These are phyloP conservation scores for Huntiella moniliformis DNA, from an alignment of 2,329 filamentous ascomycete genomes.

Conservation along the genomic window DNA sequence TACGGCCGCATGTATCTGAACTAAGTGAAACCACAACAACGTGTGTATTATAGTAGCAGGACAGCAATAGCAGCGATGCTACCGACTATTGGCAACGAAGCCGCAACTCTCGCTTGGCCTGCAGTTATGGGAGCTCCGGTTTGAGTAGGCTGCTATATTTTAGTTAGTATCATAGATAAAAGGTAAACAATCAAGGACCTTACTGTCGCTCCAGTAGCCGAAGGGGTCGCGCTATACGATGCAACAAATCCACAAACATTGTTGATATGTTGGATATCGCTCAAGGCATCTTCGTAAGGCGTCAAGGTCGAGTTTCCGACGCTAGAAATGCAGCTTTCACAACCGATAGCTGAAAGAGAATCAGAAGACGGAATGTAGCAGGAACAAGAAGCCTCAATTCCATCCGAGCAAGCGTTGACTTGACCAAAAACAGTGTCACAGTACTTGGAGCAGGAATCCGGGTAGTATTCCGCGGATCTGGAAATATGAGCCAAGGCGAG, in stretches of 20 bases:
- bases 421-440: conserved; percentile 9
- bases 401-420: not conserved
- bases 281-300: not conserved
- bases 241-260: conserved; percentile 7
- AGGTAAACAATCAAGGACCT: not conserved
- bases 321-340: conserved; percentile 4
- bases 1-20: no score
- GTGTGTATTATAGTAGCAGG: not conserved
- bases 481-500: not conserved
- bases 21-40: no score
- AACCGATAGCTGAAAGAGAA: conserved; percentile 5
- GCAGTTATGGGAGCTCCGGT: conserved; percentile 2
- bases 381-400: conserved; percentile 1
- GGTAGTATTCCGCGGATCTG: conserved; percentile 2
- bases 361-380: conserved; percentile 5
- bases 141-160: not conserved
- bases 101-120: not conserved
- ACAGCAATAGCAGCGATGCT: not conserved
- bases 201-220: not conserved
- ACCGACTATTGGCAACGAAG: conserved; percentile 1
- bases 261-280: conserved; percentile 7
- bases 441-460: conserved; percentile 1
- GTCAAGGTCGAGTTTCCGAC: conserved; percentile 1
- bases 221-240: not conserved
- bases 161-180: not conserved